Conservation (phyloP, 495 filamentous ascomycete species). For the Aspergillus olivimuriae region DNA sequence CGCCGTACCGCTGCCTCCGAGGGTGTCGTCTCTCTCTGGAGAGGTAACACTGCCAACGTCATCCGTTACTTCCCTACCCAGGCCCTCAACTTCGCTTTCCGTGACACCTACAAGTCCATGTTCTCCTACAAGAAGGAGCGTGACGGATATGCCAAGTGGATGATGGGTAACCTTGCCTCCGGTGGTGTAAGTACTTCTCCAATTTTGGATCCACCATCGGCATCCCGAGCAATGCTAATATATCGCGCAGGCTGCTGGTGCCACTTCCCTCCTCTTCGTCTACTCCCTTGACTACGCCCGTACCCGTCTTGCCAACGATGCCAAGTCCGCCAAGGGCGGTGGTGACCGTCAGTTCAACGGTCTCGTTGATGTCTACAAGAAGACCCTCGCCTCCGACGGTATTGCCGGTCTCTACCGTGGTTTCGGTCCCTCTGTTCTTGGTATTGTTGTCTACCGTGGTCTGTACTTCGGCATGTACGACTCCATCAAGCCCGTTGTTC, state of each 20-base stretch:
- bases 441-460: conserved; percentile 99
- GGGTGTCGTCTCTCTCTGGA: conserved; percentile 80
- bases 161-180: conserved; percentile 98
- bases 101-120: conserved; percentile 99
- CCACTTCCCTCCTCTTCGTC: conserved; percentile 99
- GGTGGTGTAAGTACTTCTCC: conserved; percentile 80
- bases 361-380: conserved; percentile 98
- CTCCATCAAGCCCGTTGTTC: conserved; percentile 97
- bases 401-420: conserved; percentile 99
- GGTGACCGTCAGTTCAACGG: conserved; percentile 99
- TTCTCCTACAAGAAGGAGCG: conserved; percentile 99
- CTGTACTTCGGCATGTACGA: conserved; percentile 99
- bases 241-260: conserved; percentile 77
- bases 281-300: conserved; percentile 99
- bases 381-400: conserved; percentile 98
- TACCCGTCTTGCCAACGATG: conserved; percentile 99
- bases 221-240: conserved; percentile 20
- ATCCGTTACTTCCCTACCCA: conserved; percentile 99
- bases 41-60: conserved; percentile 99
- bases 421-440: conserved; percentile 97
- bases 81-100: conserved; percentile 99
- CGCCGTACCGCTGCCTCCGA: conserved; percentile 75
- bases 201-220: background rate
- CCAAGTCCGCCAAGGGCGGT: conserved; percentile 90
- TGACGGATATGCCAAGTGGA: conserved; percentile 98